phyloP scores from a whole-genome alignment of 495 filamentous ascomycete species.

The Penicillium bovifimosum region DNA sequence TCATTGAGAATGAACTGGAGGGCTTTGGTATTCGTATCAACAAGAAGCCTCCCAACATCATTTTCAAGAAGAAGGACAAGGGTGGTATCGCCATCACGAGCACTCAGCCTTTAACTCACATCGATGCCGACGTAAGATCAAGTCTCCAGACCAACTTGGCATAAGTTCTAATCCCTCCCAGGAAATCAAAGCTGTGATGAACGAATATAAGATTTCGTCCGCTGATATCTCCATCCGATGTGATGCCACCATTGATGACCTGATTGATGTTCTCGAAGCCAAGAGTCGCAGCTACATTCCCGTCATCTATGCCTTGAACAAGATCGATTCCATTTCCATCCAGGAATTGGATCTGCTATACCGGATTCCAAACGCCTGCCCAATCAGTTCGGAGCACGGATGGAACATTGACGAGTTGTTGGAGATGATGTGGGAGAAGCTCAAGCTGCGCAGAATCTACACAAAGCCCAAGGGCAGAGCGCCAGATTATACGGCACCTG shows the following conservation, averaged over 20 bases:
- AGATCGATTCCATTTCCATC: constrained; percentile 96
- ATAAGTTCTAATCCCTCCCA: constrained; percentile 20
- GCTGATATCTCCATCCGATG: constrained; percentile 97
- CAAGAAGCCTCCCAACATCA: constrained; percentile 93
- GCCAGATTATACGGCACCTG: constrained; percentile 88
- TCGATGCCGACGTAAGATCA: constrained; percentile 68
- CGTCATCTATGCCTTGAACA: constrained; percentile 97
- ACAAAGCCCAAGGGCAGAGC: constrained; percentile 96
- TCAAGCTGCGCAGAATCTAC: constrained; percentile 86
- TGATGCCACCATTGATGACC: constrained; percentile 84
- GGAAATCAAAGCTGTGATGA: constrained; percentile 97
- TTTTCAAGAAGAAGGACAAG: constrained; percentile 99
- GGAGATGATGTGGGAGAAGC: constrained; percentile 97
- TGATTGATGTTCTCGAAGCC: constrained; percentile 94
- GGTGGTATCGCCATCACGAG: constrained; percentile 91
- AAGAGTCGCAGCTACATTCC: constrained; percentile 95
- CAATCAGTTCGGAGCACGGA: constrained; percentile 95
- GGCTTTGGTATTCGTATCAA: constrained; percentile 98
- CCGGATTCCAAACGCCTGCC: constrained; percentile 91
- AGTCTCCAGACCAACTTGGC: background rate
- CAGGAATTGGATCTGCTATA: constrained; percentile 95
- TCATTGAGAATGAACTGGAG: constrained; percentile 95
- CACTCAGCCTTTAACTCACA: constrained; percentile 86
- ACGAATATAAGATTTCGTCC: constrained; percentile 93
- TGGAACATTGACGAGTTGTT: constrained; percentile 98